Conservation (phyloP, 306 rosid species). For the Nissolia schottii region DNA sequence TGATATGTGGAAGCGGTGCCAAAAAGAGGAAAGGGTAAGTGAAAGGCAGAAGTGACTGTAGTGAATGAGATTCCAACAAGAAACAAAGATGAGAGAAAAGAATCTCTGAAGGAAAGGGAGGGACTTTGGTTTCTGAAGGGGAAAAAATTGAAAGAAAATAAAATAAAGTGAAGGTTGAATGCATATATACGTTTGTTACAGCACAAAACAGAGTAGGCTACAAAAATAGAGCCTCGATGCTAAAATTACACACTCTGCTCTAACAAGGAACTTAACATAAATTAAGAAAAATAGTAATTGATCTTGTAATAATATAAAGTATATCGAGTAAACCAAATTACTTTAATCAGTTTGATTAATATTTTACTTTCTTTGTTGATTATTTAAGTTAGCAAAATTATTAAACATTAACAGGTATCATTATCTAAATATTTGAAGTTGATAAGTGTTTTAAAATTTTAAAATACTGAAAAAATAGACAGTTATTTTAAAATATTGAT, state of each 20-base stretch:
- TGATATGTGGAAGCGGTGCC: constrained; percentile 19
- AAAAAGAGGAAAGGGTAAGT: neutral
- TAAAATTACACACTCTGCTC: no score
- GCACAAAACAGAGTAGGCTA: neutral
- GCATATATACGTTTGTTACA: neutral
- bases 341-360: no score
- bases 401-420: no score
- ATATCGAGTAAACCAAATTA: no score
- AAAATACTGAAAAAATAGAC: no score
- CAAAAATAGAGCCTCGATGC: neutral
- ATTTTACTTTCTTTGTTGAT: no score
- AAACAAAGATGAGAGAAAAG: constrained; percentile 21
- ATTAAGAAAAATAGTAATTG: neutral
- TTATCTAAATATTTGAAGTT: no score
- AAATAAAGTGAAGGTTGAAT: neutral
- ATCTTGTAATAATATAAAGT: neutral
- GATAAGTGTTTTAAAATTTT: no score
- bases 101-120: constrained; percentile 18
- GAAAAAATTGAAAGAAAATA: neutral
- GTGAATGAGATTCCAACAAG: constrained; percentile 32
- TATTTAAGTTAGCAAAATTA: no score
- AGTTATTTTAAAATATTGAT: no score
- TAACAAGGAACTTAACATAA: no score
- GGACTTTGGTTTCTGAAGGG: neutral
- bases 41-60: no score